A percentile compares a stretch with the other conserved stretches of the same genome.
phyloP scores from a whole-genome alignment of 2,329 filamentous ascomycete species.

The Chaetomiaceae sp. region DNA sequence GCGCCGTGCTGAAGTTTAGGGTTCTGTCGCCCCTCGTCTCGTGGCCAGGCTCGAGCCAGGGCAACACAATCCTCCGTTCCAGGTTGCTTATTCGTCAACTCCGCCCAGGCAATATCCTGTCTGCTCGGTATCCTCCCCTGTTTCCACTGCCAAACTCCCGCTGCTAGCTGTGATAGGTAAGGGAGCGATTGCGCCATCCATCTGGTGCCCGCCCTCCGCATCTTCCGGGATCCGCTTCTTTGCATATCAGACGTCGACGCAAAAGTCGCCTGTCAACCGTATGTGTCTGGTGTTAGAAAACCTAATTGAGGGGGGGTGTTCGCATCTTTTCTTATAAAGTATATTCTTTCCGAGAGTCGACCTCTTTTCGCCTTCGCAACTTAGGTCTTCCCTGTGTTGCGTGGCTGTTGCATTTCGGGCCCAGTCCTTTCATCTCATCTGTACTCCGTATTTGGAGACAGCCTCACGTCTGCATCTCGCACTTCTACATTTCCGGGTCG shows the following conservation, averaged over 20 bases:
- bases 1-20: not conserved
- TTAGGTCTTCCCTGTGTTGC: not conserved
- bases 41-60: not conserved
- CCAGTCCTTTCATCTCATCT: no score
- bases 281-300: not conserved
- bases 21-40: not conserved
- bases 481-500: no score
- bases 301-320: not conserved
- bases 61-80: not conserved
- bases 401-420: not conserved
- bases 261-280: not conserved
- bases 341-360: not conserved
- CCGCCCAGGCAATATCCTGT: not conserved
- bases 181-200: constrained; percentile 24
- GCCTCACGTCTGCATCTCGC: no score
- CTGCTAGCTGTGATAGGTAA: constrained; percentile 24
- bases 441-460: no score
- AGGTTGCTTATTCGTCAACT: not conserved
- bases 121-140: constrained; percentile 1
- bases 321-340: not conserved
- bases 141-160: constrained; percentile 10
- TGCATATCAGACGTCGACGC: constrained; percentile 1
- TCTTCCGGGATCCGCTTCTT: constrained; percentile 17
- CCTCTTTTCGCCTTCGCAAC: not conserved
- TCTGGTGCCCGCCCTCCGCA: constrained; percentile 18